Conservation (phyloP, 805 yeast species). For the Barnettozyma californica region DNA sequence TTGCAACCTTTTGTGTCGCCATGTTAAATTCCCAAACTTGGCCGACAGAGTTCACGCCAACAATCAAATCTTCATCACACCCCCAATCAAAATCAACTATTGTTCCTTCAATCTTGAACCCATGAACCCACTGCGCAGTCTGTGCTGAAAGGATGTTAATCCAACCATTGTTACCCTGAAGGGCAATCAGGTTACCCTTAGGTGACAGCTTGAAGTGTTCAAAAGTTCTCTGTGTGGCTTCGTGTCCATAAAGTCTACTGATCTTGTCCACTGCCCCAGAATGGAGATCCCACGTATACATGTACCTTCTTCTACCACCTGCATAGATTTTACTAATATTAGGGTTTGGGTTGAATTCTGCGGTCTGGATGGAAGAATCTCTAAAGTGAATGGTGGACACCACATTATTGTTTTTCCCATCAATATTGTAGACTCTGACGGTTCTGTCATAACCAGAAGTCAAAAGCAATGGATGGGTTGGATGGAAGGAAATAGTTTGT, state of each 20-base stretch:
- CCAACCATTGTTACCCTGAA: conserved; percentile 89
- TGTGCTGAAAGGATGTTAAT: conserved; percentile 69
- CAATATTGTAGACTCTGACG: conserved; percentile 80
- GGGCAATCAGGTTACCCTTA: conserved; percentile 64
- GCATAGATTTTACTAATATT: conserved; percentile 52
- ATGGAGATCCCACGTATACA: conserved; percentile 88
- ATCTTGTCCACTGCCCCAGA: conserved; percentile 76
- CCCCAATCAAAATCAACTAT: conserved; percentile 77
- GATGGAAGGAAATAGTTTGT: conserved; percentile 85
- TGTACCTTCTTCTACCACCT: conserved; percentile 86
- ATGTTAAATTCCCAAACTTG: conserved; percentile 85
- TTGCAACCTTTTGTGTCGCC: conserved; percentile 42
- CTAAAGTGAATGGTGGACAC: conserved; percentile 79
- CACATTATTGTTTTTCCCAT: conserved; percentile 75
- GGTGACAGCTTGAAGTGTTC: conserved; percentile 80
- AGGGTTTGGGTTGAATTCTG: conserved; percentile 53
- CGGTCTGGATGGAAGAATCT: conserved; percentile 75
- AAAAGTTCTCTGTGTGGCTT: conserved; percentile 74
- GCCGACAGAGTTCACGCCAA: conserved; percentile 71
- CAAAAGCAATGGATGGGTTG: conserved; percentile 70
- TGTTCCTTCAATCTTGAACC: conserved; percentile 85
- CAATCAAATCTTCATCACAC: conserved; percentile 37
- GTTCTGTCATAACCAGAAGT: conserved; percentile 94
- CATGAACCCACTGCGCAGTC: conserved; percentile 83
- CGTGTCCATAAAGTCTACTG: conserved; percentile 88